Evolutionary conservation across 139 green algal species (phyloP).

Genomic region (Choricystis sp.): DNA sequence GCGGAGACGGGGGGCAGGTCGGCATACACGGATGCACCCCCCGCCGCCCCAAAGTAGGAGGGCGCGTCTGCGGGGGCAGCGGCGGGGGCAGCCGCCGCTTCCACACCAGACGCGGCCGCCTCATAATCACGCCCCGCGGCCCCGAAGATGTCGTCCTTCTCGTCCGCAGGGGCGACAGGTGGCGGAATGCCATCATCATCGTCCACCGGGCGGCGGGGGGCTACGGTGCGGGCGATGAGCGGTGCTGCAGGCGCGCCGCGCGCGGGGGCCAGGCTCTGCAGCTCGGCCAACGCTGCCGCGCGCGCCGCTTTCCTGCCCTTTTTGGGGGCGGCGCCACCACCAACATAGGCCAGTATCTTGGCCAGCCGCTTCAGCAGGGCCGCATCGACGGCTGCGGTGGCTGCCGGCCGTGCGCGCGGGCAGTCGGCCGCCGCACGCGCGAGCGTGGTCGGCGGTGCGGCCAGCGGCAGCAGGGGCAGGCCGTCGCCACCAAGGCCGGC

Average conservation of each 20-base stretch:
- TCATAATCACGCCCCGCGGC: slow-evolving; percentile 64
- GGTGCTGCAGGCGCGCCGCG: neutral
- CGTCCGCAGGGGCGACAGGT: slow-evolving; percentile 3
- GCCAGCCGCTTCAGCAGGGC: slow-evolving; percentile 48
- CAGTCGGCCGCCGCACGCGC: slow-evolving; percentile 65
- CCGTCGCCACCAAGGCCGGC: slow-evolving; percentile 20
- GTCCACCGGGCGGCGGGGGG: too few relatives aligned
- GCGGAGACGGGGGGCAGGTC: too few relatives aligned
- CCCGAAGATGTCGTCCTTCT: slow-evolving; percentile 73
- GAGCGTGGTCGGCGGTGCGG: slow-evolving; percentile 46
- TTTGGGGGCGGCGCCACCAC: slow-evolving; percentile 18
- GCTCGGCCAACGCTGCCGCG: slow-evolving; percentile 2
- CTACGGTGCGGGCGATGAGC: too few relatives aligned
- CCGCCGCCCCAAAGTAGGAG: too few relatives aligned
- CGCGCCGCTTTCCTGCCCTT: slow-evolving; percentile 24
- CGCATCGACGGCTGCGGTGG: slow-evolving; percentile 25
- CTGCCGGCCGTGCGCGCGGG: slow-evolving; percentile 17
- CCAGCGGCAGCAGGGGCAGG: neutral
- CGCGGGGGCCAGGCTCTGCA: neutral
- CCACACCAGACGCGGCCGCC: slow-evolving; percentile 16
- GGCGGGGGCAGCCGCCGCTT: neutral
- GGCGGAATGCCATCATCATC: neutral
- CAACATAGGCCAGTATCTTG: slow-evolving; percentile 64
- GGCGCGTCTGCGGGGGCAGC: neutral
- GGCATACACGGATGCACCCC: too few relatives aligned